Evolutionary conservation across 176 grass and related monocot genomes (phyloP).

Genomic region (Eleusine coracana): DNA sequence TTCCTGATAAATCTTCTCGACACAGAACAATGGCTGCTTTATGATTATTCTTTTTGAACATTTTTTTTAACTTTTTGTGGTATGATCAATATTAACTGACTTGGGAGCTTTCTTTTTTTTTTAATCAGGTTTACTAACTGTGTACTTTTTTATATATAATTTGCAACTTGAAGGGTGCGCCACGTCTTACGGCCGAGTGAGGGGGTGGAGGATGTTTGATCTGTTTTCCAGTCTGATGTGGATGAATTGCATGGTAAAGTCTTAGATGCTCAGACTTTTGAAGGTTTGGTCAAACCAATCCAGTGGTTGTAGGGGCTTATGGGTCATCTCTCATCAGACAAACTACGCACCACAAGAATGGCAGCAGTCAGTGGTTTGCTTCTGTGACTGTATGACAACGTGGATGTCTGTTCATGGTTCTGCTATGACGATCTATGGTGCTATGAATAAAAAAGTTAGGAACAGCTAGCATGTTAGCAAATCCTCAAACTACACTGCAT

Average conservation of each 20-base stretch:
- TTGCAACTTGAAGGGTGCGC: slow-evolving; percentile 30
- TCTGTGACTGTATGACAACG: no score
- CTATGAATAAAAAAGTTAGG: slow-evolving; percentile 34
- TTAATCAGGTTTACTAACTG: background rate
- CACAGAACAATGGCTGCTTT: background rate
- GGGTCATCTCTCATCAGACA: no score
- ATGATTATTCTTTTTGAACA: background rate
- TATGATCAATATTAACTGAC: background rate
- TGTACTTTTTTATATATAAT: background rate
- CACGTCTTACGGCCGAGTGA: slow-evolving; percentile 14
- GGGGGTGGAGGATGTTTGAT: slow-evolving; percentile 34
- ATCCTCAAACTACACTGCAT: slow-evolving; percentile 26
- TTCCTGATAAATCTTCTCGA: slow-evolving; percentile 3
- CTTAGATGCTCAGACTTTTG: slow-evolving; percentile 43
- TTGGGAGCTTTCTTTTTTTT: background rate
- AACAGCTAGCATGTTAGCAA: slow-evolving; percentile 26
- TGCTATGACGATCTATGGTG: slow-evolving; percentile 39
- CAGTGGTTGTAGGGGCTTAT: no score
- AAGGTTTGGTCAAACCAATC: slow-evolving; percentile 30
- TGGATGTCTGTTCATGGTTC: no score
- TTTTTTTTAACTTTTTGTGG: background rate
- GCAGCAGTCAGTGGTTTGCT: no score
- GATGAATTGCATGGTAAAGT: slow-evolving; percentile 26
- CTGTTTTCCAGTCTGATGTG: slow-evolving; percentile 35
- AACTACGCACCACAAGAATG: no score